These are phyloP conservation scores for Cladosporium velox DNA, from an alignment of 2,329 filamentous ascomycete species.

Conservation along the genomic window DNA sequence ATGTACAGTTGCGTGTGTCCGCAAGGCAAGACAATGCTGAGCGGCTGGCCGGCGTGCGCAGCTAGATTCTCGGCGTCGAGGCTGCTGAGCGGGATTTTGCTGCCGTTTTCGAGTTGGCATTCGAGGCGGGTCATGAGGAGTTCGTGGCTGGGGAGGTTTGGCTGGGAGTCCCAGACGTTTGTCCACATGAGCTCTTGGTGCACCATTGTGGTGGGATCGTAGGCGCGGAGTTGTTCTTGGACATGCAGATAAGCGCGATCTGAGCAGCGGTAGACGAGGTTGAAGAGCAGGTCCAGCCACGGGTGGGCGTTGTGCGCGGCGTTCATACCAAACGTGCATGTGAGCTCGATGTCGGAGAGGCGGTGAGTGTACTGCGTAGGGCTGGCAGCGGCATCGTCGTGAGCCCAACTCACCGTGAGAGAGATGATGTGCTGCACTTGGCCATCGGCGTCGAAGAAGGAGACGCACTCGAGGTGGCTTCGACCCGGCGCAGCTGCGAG, in stretches of 20 bases:
- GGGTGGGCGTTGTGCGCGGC: background rate
- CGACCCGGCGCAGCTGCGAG: background rate
- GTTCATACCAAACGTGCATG: background rate
- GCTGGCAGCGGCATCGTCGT: background rate
- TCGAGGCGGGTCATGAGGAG: background rate
- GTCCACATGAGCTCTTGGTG: background rate
- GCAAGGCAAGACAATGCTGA: background rate
- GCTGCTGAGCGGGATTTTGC: background rate
- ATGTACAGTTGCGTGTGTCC: background rate
- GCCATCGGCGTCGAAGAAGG: background rate
- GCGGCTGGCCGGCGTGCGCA: background rate
- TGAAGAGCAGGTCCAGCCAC: background rate
- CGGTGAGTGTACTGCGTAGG: background rate
- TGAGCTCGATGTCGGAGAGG: background rate
- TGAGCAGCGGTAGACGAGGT: conserved; percentile 1
- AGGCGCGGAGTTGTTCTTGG: background rate
- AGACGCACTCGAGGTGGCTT: background rate
- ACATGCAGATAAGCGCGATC: background rate
- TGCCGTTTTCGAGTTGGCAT: background rate
- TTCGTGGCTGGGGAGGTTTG: background rate
- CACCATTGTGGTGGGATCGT: background rate
- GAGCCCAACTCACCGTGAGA: background rate
- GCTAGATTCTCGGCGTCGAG: background rate
- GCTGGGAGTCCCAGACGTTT: background rate
- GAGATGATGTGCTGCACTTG: background rate